These are phyloP conservation scores for Phaseolus lunatus DNA, from an alignment of 306 rosid species.

Conservation along the genomic window DNA sequence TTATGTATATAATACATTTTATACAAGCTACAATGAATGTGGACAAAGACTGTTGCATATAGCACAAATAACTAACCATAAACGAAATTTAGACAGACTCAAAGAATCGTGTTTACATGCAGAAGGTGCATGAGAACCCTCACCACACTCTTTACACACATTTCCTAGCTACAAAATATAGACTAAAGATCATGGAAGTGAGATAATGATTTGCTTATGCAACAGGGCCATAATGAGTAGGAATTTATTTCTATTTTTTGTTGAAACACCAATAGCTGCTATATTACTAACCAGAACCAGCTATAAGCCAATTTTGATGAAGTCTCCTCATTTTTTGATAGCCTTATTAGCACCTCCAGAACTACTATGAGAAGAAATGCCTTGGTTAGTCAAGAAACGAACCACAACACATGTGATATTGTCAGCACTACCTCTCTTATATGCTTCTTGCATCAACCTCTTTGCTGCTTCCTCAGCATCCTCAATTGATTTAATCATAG, in stretches of 20 bases:
- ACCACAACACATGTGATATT: slow-evolving; percentile 92
- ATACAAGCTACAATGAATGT: slow-evolving; percentile 37
- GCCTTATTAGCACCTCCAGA: slow-evolving; percentile 23
- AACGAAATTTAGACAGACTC: background rate
- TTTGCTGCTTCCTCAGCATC: slow-evolving; percentile 93
- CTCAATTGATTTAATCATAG: slow-evolving; percentile 75
- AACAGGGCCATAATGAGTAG: slow-evolving; percentile 46
- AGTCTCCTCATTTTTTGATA: slow-evolving; percentile 35
- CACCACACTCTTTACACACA: slow-evolving; percentile 44
- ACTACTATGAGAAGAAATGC: slow-evolving; percentile 52
- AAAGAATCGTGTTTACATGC: slow-evolving; percentile 48
- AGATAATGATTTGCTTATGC: slow-evolving; percentile 44
- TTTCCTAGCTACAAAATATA: slow-evolving; percentile 48
- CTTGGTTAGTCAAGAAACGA: slow-evolving; percentile 80
- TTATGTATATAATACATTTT: slow-evolving; percentile 27
- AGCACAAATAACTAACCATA: slow-evolving; percentile 23
- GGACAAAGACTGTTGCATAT: background rate
- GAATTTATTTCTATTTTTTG: slow-evolving; percentile 43
- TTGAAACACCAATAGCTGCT: slow-evolving; percentile 43
- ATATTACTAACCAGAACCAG: slow-evolving; percentile 42
- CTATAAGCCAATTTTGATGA: slow-evolving; percentile 43
- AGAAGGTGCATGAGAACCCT: slow-evolving; percentile 38
- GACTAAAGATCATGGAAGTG: slow-evolving; percentile 40
- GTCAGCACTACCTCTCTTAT: slow-evolving; percentile 91
- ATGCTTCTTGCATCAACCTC: slow-evolving; percentile 88